Evolutionary conservation across 1,284 basidiomycete genomes (phyloP), one percentile per base, ranked within the genome.

Genomic region (Trichosporon faecale): DNA sequence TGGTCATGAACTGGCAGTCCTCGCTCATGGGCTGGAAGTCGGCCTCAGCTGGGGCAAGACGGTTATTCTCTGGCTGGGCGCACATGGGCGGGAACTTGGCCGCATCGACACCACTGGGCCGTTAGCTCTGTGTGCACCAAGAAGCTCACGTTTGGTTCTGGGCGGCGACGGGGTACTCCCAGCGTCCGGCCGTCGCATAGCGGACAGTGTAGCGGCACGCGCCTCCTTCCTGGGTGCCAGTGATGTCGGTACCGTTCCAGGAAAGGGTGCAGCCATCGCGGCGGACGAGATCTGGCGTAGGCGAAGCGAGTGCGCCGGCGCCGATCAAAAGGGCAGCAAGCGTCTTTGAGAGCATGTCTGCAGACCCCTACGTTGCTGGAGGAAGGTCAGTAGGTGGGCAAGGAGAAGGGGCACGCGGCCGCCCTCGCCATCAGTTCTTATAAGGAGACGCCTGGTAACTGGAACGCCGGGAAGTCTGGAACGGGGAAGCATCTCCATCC

Each of bases 1-100:
- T 80, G 14, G 91, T 83, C 84, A 91, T 88, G 14, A 89, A 91
- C 60, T 93, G 84, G 78, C 92, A 94, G 80, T 93, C 91, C 79
- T 93, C 92, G 1, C 75, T 75, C 65, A 87, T 29, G 16, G 67
- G 37, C 55, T 60, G 55, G 27, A 21, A 27, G 3, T 27, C 29
- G 2, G 14, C 55, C 14, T 60, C 29, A 3, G 55, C 55, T 3
- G 27, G 27, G 2, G 11, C 55, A 27, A 63, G 31, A n/a, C 23
- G 37, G 49, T 61, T 40, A 5, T 49, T 3, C 49, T 31, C 29
- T 1, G 37, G 14, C 79, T 93, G 92, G 23, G 91, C 90, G 77
- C 92, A 94, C 18, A 88, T 86, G 4, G 89, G 85, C 27, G 92
- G 92, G 64, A 90, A 82, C 1, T 83, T 82, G 0, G 88, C 84